Evolutionary conservation across 192 early-diverging fungal species (phyloP).

Genomic region (Bifiguratus adelaidae): DNA sequence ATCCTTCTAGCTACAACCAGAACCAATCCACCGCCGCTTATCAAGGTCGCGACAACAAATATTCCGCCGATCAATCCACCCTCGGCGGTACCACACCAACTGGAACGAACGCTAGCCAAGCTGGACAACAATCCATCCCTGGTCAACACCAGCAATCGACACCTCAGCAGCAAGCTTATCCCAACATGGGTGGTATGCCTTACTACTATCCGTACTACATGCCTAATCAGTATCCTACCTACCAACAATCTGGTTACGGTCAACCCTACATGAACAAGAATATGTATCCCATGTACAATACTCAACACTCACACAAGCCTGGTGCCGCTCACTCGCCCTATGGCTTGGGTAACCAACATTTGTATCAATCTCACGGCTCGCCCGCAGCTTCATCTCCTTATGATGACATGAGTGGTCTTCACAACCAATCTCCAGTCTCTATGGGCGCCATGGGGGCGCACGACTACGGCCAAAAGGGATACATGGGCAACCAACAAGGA

Average conservation of each 20-base stretch:
- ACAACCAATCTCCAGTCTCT: conserved; percentile 11
- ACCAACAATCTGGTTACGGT: conserved; percentile 77
- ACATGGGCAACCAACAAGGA: conserved; percentile 11
- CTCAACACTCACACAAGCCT: conserved; percentile 27
- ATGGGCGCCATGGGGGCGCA: conserved; percentile 8
- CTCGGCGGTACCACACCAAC: conserved; percentile 10
- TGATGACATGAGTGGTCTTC: conserved; percentile 23
- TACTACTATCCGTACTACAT: conserved; percentile 81
- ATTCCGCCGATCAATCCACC: conserved; percentile 24
- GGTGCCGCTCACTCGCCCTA: conserved; percentile 23
- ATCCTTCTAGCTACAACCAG: conserved; percentile 43
- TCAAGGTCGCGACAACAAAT: conserved; percentile 39
- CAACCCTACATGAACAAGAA: conserved; percentile 87
- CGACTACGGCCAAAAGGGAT: conserved; percentile 31
- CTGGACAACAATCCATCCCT: conserved; percentile 30
- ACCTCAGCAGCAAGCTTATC: conserved; percentile 44
- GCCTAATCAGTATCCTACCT: conserved; percentile 71
- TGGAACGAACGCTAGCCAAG: conserved; percentile 15
- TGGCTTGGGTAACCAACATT: conserved; percentile 18
- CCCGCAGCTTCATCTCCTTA: conserved; percentile 15
- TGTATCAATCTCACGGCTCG: conserved; percentile 19
- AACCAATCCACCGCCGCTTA: conserved; percentile 40
- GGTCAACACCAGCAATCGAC: conserved; percentile 45
- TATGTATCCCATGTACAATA: conserved; percentile 77
- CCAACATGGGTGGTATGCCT: conserved; percentile 39